A percentile compares a stretch with the other conserved stretches of the same genome.
Conservation (phyloP, 2,329 filamentous ascomycete species). For the Ceratocystis cacaofunesta region DNA sequence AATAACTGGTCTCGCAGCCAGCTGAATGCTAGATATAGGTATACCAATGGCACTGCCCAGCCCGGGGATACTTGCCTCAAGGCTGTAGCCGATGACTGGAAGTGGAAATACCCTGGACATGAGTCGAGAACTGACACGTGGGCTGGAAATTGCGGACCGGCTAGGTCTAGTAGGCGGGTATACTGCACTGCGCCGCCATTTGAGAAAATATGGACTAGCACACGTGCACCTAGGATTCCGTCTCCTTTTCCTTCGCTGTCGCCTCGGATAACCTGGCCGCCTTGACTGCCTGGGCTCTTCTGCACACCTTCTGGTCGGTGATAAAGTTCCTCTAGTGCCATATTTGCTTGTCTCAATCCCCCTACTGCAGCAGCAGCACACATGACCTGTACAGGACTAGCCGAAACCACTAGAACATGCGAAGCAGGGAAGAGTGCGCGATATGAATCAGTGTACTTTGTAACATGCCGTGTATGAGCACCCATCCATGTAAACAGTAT, state of each 20-base stretch:
- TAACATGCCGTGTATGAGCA: conserved; percentile 33
- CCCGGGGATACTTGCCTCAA: background rate
- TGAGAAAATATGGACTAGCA: conserved; percentile 37
- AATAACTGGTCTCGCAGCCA: conserved; percentile 24
- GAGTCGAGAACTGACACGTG: background rate
- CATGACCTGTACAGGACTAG: background rate
- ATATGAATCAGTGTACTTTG: conserved; percentile 35
- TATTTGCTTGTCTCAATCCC: background rate
- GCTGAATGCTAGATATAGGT: background rate
- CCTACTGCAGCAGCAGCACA: background rate
- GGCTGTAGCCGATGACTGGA: background rate
- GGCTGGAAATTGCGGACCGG: background rate
- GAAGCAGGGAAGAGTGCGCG: conserved; percentile 32
- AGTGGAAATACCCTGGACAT: background rate
- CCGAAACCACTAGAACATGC: conserved; percentile 30
- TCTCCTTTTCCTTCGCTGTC: background rate
- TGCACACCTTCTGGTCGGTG: background rate
- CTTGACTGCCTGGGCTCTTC: background rate
- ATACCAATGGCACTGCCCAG: background rate
- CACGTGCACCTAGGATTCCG: conserved; percentile 21
- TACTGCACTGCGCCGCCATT: conserved; percentile 31
- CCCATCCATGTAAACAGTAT: conserved; percentile 37
- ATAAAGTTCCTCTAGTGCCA: background rate
- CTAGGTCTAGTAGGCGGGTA: background rate
- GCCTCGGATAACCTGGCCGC: background rate